Percentiles rank a stretch among this genome's conserved stretches.
Conservation (phyloP, 305 asterid genomes). For the Plantago rigida region DNA sequence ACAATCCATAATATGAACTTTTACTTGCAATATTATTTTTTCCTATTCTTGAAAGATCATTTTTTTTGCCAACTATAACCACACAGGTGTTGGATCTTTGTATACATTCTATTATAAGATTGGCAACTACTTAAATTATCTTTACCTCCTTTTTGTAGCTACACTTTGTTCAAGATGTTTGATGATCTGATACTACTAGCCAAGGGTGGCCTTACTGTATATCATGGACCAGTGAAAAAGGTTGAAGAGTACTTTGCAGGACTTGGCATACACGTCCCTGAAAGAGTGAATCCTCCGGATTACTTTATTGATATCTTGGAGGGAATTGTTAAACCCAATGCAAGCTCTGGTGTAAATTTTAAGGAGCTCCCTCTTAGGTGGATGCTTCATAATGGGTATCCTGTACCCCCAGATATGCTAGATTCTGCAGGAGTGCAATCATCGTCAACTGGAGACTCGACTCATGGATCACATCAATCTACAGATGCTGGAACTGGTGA, state of each 20-base stretch:
- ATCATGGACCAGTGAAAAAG: constrained; percentile 72
- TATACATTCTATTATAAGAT: too few relatives aligned
- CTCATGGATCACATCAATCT: constrained; percentile 33
- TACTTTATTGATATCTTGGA: constrained; percentile 68
- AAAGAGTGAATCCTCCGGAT: constrained; percentile 76
- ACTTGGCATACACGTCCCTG: constrained; percentile 60
- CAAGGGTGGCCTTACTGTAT: constrained; percentile 72
- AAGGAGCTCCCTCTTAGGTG: constrained; percentile 77
- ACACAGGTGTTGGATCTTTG: too few relatives aligned
- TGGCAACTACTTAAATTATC: neutral
- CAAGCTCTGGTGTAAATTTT: constrained; percentile 40
- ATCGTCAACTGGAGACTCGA: constrained; percentile 39
- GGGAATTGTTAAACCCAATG: constrained; percentile 51
- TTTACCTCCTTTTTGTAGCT: constrained; percentile 39
- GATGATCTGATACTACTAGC: constrained; percentile 78
- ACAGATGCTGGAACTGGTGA: constrained; percentile 29
- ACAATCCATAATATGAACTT: too few relatives aligned
- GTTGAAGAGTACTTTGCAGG: constrained; percentile 73
- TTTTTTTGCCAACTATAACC: too few relatives aligned
- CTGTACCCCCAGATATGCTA: constrained; percentile 74
- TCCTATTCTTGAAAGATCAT: neutral
- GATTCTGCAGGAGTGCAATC: constrained; percentile 45
- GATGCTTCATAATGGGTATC: constrained; percentile 78
- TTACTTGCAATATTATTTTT: neutral
- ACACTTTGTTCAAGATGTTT: constrained; percentile 72